Percentiles rank a stretch among this genome's conserved stretches.
Conservation (phyloP, 345 rosid species). For the Melaleuca quinquenervia region DNA sequence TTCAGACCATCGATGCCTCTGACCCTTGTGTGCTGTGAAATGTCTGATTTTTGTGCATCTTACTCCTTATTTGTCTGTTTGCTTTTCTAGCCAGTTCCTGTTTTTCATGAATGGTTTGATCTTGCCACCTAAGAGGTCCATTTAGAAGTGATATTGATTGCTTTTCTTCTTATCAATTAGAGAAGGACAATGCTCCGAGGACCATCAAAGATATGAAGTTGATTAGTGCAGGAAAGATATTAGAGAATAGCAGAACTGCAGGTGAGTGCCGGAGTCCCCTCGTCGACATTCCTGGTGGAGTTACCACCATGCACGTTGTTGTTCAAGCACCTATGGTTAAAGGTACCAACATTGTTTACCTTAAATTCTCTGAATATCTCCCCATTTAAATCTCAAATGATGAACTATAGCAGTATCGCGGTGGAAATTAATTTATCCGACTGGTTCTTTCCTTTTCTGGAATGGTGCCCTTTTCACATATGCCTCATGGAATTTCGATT, state of each 20-base stretch:
- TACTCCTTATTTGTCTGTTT: neutral
- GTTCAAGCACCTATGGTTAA: slow-evolving; percentile 74
- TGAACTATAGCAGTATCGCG: neutral
- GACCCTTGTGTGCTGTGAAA: neutral
- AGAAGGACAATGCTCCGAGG: slow-evolving; percentile 78
- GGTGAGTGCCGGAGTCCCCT: slow-evolving; percentile 81
- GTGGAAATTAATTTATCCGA: neutral
- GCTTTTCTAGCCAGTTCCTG: neutral
- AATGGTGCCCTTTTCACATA: neutral
- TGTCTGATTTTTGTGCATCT: neutral
- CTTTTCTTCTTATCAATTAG: slow-evolving; percentile 18
- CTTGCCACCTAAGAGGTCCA: neutral
- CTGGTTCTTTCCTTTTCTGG: neutral
- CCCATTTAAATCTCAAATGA: neutral
- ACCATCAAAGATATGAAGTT: slow-evolving; percentile 85
- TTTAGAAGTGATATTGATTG: neutral
- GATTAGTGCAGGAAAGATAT: slow-evolving; percentile 86
- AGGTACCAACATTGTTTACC: slow-evolving; percentile 27
- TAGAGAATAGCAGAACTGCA: slow-evolving; percentile 76
- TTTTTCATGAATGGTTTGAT: neutral
- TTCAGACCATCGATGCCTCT: neutral
- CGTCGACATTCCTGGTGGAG: slow-evolving; percentile 67
- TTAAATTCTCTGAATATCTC: neutral
- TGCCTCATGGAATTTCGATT: neutral
- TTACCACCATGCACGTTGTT: slow-evolving; percentile 95